Conservation (phyloP, 208 protist genomes). For the Crithidia brevicula region DNA sequence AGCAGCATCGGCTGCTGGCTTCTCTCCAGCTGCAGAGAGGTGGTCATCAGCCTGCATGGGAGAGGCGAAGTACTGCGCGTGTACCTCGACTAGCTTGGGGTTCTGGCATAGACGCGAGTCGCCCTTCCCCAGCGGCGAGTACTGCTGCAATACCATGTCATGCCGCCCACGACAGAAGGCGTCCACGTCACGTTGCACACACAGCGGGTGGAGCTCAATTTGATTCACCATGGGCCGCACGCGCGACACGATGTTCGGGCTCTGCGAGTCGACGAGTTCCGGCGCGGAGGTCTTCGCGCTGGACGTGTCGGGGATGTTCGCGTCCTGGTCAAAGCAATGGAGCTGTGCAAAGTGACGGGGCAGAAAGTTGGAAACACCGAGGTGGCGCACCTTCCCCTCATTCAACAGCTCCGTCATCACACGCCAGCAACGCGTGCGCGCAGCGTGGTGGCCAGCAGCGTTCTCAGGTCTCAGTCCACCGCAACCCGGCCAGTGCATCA, state of each 20-base stretch:
- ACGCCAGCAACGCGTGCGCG: slow-evolving; percentile 68
- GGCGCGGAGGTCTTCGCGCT: no score
- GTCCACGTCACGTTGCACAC: slow-evolving; percentile 63
- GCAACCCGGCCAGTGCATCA: slow-evolving; percentile 89
- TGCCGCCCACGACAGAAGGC: slow-evolving; percentile 43
- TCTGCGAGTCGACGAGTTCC: no score
- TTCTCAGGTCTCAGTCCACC: slow-evolving; percentile 56
- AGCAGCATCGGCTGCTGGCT: no score
- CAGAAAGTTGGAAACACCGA: slow-evolving; percentile 89
- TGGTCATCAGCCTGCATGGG: no score
- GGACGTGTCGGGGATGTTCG: neutral
- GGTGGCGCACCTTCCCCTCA: slow-evolving; percentile 52
- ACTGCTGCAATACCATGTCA: slow-evolving; percentile 84
- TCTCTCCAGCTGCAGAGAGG: no score
- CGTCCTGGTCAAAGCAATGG: slow-evolving; percentile 12
- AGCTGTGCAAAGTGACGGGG: slow-evolving; percentile 70
- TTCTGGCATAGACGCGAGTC: slow-evolving; percentile 58
- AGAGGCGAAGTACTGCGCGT: slow-evolving; percentile 49
- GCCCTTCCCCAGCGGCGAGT: slow-evolving; percentile 72
- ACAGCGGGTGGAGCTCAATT: slow-evolving; percentile 89
- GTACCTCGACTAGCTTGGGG: slow-evolving; percentile 44
- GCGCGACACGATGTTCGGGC: neutral
- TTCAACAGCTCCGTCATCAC: slow-evolving; percentile 61
- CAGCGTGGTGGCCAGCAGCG: slow-evolving; percentile 46
- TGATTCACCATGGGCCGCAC: slow-evolving; percentile 68